Percentiles rank a stretch among this genome's conserved stretches.
Evolutionary conservation across 1,284 basidiomycete species (phyloP).

Genomic region (Ustilago lituana): DNA sequence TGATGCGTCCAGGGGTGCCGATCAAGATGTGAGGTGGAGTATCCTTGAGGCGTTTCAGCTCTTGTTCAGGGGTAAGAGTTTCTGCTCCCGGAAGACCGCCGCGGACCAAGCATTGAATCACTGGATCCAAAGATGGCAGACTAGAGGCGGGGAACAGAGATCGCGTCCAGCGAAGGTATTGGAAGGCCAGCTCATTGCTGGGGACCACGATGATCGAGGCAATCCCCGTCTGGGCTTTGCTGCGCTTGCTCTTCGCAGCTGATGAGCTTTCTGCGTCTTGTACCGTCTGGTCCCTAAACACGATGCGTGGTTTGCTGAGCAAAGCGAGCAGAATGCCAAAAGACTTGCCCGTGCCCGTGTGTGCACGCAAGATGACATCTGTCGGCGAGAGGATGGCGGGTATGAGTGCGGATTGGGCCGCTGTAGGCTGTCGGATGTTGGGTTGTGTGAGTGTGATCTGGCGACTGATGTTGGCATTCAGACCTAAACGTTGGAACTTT

Average conservation of each 20-base stretch:
- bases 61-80: slow-evolving; percentile 29
- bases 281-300: slow-evolving; percentile 33
- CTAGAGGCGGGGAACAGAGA: slow-evolving; percentile 43
- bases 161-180: slow-evolving; percentile 60
- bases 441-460: slow-evolving; percentile 50
- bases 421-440: slow-evolving; percentile 55
- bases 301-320: slow-evolving; percentile 61
- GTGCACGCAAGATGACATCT: slow-evolving; percentile 62
- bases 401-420: slow-evolving; percentile 57
- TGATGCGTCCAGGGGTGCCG: slow-evolving; percentile 59
- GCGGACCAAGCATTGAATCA: slow-evolving; percentile 57
- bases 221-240: slow-evolving; percentile 48
- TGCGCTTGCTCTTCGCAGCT: slow-evolving; percentile 7
- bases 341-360: slow-evolving; percentile 65
- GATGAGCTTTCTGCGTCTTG: slow-evolving; percentile 1
- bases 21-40: slow-evolving; percentile 62
- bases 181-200: slow-evolving; percentile 61
- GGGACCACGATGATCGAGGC: slow-evolving; percentile 62
- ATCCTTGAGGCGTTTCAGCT: slow-evolving; percentile 42
- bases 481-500: slow-evolving; percentile 40
- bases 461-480: slow-evolving; percentile 48
- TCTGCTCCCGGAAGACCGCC: slow-evolving; percentile 31
- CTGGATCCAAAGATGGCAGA: slow-evolving; percentile 48
- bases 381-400: slow-evolving; percentile 50
- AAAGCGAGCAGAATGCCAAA: slow-evolving; percentile 61